Percentiles rank a stretch among this genome's conserved stretches.
Evolutionary conservation across 2,329 filamentous ascomycete genomes (phyloP).

Genomic region (Ophiostoma ips): DNA sequence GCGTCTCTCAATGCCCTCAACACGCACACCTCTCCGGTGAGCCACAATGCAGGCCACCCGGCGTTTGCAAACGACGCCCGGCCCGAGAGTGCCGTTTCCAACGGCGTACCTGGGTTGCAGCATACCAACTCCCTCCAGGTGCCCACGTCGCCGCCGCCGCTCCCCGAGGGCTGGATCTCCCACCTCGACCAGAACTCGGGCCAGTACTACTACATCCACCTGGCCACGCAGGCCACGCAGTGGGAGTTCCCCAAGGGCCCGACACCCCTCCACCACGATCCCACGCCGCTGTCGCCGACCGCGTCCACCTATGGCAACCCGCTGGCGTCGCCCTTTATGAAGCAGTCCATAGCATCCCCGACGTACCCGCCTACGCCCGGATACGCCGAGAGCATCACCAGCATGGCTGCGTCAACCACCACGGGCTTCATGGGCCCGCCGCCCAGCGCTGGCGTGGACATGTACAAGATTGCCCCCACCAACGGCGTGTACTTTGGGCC

Average conservation of each 20-base stretch:
- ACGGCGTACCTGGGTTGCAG: slow-evolving; percentile 32
- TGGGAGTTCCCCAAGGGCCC: slow-evolving; percentile 98
- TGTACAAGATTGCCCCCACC: slow-evolving; percentile 85
- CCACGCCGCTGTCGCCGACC: slow-evolving; percentile 69
- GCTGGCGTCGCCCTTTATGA: slow-evolving; percentile 53
- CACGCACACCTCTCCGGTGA: slow-evolving; percentile 16
- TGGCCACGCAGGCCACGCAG: slow-evolving; percentile 88
- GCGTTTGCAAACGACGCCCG: slow-evolving; percentile 79
- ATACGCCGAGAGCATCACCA: slow-evolving; percentile 77
- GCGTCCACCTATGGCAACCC: slow-evolving; percentile 65
- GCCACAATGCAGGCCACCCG: slow-evolving; percentile 57
- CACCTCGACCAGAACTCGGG: slow-evolving; percentile 91
- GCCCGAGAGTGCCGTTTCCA: slow-evolving; percentile 26
- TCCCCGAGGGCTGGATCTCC: slow-evolving; percentile 97
- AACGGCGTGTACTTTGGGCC: slow-evolving; percentile 98
- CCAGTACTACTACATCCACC: slow-evolving; percentile 97
- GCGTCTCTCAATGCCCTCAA: background rate
- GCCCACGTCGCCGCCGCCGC: slow-evolving; percentile 74
- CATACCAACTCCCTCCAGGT: slow-evolving; percentile 30
- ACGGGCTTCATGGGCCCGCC: slow-evolving; percentile 84
- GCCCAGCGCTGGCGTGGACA: slow-evolving; percentile 74
- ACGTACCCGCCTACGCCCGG: slow-evolving; percentile 72
- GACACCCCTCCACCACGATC: slow-evolving; percentile 73
- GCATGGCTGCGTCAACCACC: slow-evolving; percentile 57
- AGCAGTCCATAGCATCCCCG: slow-evolving; percentile 62